These are phyloP conservation scores for Pyrenochaeta sp. DNA, from an alignment of 2,329 filamentous ascomycete species.

Conservation along the genomic window DNA sequence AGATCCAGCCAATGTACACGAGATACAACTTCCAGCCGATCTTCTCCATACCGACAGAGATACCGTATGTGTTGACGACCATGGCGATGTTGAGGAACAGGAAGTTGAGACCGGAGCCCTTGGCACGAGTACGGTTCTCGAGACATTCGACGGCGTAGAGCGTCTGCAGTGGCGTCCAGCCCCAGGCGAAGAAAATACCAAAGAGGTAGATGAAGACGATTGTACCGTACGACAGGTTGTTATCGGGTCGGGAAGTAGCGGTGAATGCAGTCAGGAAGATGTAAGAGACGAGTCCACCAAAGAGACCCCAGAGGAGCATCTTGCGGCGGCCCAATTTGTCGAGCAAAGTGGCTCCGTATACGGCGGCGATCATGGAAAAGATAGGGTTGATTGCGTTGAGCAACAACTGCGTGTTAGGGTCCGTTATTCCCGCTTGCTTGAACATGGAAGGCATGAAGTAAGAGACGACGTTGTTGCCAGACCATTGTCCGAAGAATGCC, in stretches of 20 bases:
- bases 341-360: constrained; percentile 48
- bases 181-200: constrained; percentile 51
- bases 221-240: constrained; percentile 46
- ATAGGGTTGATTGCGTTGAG: constrained; percentile 44
- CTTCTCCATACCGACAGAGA: constrained; percentile 40
- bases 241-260: constrained; percentile 27
- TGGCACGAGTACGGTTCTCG: constrained; percentile 49
- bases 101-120: constrained; percentile 45
- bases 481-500: constrained; percentile 53
- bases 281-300: constrained; percentile 45
- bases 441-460: constrained; percentile 39
- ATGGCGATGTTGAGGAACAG: constrained; percentile 44
- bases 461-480: constrained; percentile 48
- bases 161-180: constrained; percentile 51
- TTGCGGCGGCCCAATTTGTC: constrained; percentile 43
- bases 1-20: constrained; percentile 43
- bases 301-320: constrained; percentile 48
- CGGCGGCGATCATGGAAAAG: constrained; percentile 12
- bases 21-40: constrained; percentile 43
- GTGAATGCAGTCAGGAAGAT: constrained; percentile 48
- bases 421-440: constrained; percentile 46
- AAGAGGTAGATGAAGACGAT: constrained; percentile 53
- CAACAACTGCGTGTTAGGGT: constrained; percentile 47
- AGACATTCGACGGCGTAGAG: constrained; percentile 50
- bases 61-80: constrained; percentile 44